Base-by-base conservation (phyloP, 2,329 filamentous ascomycete genomes). In the Xylaria digitata region DNA sequence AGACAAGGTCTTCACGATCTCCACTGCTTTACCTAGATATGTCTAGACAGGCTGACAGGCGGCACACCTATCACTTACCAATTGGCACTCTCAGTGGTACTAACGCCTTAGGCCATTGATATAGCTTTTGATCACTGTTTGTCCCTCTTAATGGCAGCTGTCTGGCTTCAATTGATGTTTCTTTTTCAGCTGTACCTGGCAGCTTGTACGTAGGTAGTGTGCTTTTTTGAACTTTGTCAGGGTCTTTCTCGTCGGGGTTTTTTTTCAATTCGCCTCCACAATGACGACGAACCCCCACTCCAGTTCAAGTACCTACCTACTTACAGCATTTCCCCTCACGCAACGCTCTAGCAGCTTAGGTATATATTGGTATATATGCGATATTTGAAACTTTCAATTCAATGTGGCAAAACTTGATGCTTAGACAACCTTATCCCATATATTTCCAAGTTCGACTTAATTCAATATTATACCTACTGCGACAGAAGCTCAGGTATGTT, bases 1-100 rank as follows among this genome's bases (percentile, higher is more conserved):
- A 40, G 13, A 63, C 34, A 30, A 30, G 43, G 40, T n/a, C 21
- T 67, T 64, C 57, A 65, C 58, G 66, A 68, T 68, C 56, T 67
- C 66, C 66, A 68, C 66, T 23, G 3, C 13, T 32, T 49, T 49
- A 42, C 26, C 50, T 48, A 30, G 19, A 54, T 61, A 15, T 57
- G 7, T 57, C n/a, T 7, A 23, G 23, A n/a, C 46, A 26, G 40
- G 48, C 19, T 21, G 11, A 40, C 19, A 52, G 23, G 26, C 40
- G 15, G 21, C 37, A 30, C 42, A 11, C 45, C 32, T 23, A 37
- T 19, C 13, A 11, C 54, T 48, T 49, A 19, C 40, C 48, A 53
- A 48, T 64, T 52, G 40, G 15, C 26, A 8, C 26, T 37, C n/a
- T 8, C 32, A 15, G 32, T 34, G 19, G 19, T 19, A 26, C 26